These are phyloP conservation scores for Trypanosomatidae sp. DNA, from an alignment of 208 protist species.

Conservation along the genomic window DNA sequence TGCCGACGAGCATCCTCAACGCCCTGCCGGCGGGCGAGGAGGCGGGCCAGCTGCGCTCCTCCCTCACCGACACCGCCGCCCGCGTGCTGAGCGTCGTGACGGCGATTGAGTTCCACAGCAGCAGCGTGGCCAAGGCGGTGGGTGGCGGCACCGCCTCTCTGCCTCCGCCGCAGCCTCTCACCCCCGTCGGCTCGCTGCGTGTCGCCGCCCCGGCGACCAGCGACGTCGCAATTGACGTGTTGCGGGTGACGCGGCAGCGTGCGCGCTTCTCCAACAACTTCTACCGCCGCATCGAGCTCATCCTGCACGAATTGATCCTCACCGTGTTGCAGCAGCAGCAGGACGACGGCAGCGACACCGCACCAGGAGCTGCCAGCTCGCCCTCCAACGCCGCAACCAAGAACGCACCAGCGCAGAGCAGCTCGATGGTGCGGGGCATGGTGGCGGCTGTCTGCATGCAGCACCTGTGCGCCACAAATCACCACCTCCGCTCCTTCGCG, in stretches of 20 bases:
- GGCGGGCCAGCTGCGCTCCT: constrained; percentile 34
- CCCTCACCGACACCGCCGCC: constrained; percentile 29
- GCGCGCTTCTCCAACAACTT: constrained; percentile 75
- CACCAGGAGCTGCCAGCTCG: too few relatives aligned
- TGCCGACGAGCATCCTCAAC: constrained; percentile 73
- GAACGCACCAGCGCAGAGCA: background rate
- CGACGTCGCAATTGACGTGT: background rate
- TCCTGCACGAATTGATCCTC: constrained; percentile 54
- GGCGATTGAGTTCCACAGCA: constrained; percentile 30
- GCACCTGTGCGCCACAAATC: constrained; percentile 61
- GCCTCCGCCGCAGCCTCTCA: background rate
- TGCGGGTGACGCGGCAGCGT: constrained; percentile 6
- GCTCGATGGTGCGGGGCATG: constrained; percentile 21
- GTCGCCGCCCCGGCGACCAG: background rate
- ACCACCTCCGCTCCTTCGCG: constrained; percentile 61
- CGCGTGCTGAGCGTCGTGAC: constrained; percentile 43
- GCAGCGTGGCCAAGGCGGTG: background rate
- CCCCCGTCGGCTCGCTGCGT: background rate
- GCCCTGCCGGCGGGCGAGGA: constrained; percentile 24
- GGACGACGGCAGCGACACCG: too few relatives aligned
- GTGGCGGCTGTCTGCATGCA: constrained; percentile 68
- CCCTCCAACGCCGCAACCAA: background rate
- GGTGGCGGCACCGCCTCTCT: background rate
- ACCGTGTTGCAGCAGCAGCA: constrained; percentile 45
- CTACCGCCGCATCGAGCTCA: constrained; percentile 50